Conservation (phyloP, 2,329 filamentous ascomycete genomes). For the Penicillium sp. region DNA sequence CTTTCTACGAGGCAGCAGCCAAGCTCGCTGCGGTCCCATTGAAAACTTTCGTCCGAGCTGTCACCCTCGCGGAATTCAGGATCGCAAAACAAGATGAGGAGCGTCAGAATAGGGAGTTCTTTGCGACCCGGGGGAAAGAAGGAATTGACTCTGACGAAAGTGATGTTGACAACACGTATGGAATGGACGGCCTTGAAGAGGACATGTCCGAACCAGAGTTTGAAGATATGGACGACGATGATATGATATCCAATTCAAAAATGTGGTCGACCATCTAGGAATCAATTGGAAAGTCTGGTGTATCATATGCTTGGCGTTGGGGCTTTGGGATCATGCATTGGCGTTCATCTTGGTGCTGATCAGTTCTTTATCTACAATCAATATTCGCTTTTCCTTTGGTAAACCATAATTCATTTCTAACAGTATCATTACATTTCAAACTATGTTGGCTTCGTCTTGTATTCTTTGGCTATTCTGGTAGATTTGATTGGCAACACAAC, state of each 20-base stretch:
- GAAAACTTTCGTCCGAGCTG: constrained; percentile 51
- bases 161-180: constrained; percentile 13
- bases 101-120: constrained; percentile 33
- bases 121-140: constrained; percentile 22
- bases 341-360: neutral
- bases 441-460: too few species aligned
- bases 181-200: neutral
- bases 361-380: neutral
- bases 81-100: constrained; percentile 42
- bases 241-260: constrained; percentile 13
- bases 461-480: too few species aligned
- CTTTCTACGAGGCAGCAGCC: constrained; percentile 54
- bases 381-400: too few species aligned
- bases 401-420: too few species aligned
- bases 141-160: constrained; percentile 19
- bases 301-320: constrained; percentile 6
- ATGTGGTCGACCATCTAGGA: constrained; percentile 16
- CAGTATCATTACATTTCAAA: too few species aligned
- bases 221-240: neutral
- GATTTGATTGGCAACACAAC: neutral
- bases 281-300: neutral
- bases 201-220: neutral
- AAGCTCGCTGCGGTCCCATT: constrained; percentile 52
- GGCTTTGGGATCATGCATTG: neutral
- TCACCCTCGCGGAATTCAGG: constrained; percentile 51